A percentile compares a stretch with the other conserved stretches of the same genome.
These are phyloP conservation scores for Hemisphaericaspora subhashii DNA, from an alignment of 1,139 yeast genomes.

Conservation along the genomic window DNA sequence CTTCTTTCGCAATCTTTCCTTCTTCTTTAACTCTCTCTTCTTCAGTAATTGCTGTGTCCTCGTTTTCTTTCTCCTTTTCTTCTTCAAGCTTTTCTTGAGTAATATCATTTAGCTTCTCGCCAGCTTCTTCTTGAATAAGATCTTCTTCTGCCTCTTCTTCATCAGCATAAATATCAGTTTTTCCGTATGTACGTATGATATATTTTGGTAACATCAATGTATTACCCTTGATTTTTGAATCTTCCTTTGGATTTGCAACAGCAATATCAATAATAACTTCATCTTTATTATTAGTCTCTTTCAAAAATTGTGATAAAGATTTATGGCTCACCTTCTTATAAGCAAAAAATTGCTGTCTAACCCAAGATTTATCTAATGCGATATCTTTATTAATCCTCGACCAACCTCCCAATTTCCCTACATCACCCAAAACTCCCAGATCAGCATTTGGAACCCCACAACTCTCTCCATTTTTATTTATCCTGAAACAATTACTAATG, in stretches of 20 bases:
- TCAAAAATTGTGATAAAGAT: slow-evolving; percentile 8
- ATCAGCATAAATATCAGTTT: slow-evolving; percentile 27
- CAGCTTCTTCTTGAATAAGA: slow-evolving; percentile 15
- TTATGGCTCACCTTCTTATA: slow-evolving; percentile 29
- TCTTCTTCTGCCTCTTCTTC: slow-evolving; percentile 12
- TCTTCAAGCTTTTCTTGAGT: slow-evolving; percentile 18
- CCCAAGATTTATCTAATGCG: slow-evolving; percentile 34
- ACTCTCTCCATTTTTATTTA: slow-evolving; percentile 22
- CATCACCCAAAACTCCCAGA: slow-evolving; percentile 33
- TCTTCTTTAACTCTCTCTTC: slow-evolving; percentile 17
- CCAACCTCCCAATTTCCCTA: slow-evolving; percentile 33
- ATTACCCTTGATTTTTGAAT: slow-evolving; percentile 34
- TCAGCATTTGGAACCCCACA: slow-evolving; percentile 35
- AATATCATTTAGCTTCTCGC: slow-evolving; percentile 18
- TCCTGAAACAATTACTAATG: slow-evolving; percentile 30
- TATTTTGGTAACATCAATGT: slow-evolving; percentile 28
- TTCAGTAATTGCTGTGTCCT: slow-evolving; percentile 20
- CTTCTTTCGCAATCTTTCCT: slow-evolving; percentile 16
- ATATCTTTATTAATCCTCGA: slow-evolving; percentile 38
- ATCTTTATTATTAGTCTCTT: slow-evolving; percentile 12
- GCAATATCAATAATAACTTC: slow-evolving; percentile 43
- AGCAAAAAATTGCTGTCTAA: slow-evolving; percentile 30
- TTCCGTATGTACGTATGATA: slow-evolving; percentile 31
- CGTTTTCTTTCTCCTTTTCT: slow-evolving; percentile 18
- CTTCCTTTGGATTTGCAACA: slow-evolving; percentile 26